Evolutionary conservation across 345 rosid species (phyloP), one percentile per base, ranked within the genome.

Genomic region (Citrus sinensis): DNA sequence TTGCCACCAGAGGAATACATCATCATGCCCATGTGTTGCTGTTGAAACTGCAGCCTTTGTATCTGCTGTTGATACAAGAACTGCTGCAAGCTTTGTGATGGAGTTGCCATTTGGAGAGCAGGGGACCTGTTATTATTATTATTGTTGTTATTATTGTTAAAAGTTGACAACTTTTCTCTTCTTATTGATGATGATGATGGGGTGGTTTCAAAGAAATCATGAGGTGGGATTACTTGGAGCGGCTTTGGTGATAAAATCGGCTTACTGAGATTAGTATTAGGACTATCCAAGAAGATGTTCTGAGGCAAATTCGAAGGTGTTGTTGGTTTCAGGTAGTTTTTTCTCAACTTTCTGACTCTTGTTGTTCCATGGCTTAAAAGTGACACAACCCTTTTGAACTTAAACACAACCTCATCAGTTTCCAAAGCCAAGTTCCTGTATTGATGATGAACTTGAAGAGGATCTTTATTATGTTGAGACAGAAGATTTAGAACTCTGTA

Each of bases 241-340:
- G 93, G 93, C 82, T 89, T 86, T 32, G 94, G 94, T 29, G 92
- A 87, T 61, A 89, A 82, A 77, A 89, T 71, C 75, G 89, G 79
- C 75, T 56, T 71, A 5, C 6, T 54, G 7, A 54, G 58, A 19
- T 19, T 54, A 65, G 82, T 84, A 70, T 80, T 62, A 61, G 89
- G 87, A 46, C 89, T 87, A 65, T 92, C 94, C 19, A 91, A 82
- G 86, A 91, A 89, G 76, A 91, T 79, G 25, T 75, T 85, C 58
- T 82, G 88, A 73, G 93, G 91, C 74, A 92, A 85, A 82, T 84
- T 80, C 67, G 97, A 55, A 70, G 97, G 34, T 65, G 68, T 2
- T 27, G 35, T 19, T 17, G 37, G 85, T 66, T 73, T 82, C 56
- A 87, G 76, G 80, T 83, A 46, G 13, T 46, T 46, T 46, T 46